phyloP scores from a whole-genome alignment of 805 yeast species.

The Suhomyces xylopsoci region DNA sequence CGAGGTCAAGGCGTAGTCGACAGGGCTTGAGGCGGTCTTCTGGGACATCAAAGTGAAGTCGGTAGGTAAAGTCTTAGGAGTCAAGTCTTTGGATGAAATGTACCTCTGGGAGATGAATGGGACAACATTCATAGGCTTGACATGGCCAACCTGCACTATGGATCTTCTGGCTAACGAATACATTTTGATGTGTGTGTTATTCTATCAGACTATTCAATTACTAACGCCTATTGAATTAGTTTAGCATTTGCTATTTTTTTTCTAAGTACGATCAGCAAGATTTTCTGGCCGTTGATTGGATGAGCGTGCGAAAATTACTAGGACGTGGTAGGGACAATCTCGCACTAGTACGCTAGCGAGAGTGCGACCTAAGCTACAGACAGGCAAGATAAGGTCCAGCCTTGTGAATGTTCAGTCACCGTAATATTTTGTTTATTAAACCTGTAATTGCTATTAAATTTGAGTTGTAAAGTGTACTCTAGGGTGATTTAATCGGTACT shows the following conservation, averaged over 20 bases:
- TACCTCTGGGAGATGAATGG: conserved; percentile 19
- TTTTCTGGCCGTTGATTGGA: conserved; percentile 33
- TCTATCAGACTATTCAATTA: neutral
- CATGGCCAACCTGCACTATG: conserved; percentile 18
- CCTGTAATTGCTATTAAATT: neutral
- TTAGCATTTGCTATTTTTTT: conserved; percentile 11
- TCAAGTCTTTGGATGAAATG: conserved; percentile 41
- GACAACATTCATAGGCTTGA: conserved; percentile 13
- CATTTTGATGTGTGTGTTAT: conserved; percentile 14
- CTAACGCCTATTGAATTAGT: conserved; percentile 1
- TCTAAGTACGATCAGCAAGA: conserved; percentile 32
- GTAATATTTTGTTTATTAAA: neutral
- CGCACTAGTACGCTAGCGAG: neutral
- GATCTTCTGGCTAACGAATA: conserved; percentile 27
- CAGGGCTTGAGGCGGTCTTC: conserved; percentile 48
- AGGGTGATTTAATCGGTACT: neutral
- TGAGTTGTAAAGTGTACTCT: neutral
- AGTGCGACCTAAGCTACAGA: neutral
- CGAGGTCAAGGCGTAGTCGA: conserved; percentile 80
- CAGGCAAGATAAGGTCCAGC: neutral
- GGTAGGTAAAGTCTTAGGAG: conserved; percentile 56
- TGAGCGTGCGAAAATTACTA: neutral
- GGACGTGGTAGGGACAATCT: neutral
- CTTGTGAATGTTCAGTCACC: neutral
- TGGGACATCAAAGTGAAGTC: conserved; percentile 70